A percentile compares a stretch with the other conserved stretches of the same genome.
Evolutionary conservation across 2,329 filamentous ascomycete species (phyloP).

Genomic region (Diplodia scrobiculata): DNA sequence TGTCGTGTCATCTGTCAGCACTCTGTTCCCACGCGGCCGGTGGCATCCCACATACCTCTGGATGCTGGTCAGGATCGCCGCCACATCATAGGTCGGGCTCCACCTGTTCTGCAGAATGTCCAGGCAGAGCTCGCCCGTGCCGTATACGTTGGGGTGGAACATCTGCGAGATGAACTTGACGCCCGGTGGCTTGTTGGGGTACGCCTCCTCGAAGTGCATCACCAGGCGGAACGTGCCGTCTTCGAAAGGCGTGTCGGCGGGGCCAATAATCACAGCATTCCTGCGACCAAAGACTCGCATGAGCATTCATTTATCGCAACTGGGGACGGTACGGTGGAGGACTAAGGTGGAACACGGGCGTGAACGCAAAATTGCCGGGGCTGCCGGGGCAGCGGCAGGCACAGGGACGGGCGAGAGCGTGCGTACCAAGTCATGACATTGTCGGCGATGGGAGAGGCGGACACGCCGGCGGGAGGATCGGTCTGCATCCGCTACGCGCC

Average conservation of each 20-base stretch:
- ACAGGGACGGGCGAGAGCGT: constrained; percentile 7
- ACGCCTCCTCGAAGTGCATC: constrained; percentile 99
- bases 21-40: not conserved
- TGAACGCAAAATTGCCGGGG: constrained; percentile 25
- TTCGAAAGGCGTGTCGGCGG: constrained; percentile 95
- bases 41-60: constrained; percentile 68
- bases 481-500: constrained; percentile 80
- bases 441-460: constrained; percentile 90
- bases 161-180: constrained; percentile 99
- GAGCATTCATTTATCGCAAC: constrained; percentile 32
- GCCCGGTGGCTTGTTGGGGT: constrained; percentile 95
- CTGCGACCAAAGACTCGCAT: constrained; percentile 52
- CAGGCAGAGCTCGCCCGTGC: constrained; percentile 90
- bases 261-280: constrained; percentile 98
- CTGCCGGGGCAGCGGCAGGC: constrained; percentile 6
- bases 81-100: constrained; percentile 98
- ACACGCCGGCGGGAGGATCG: constrained; percentile 93
- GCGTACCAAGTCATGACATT: constrained; percentile 95
- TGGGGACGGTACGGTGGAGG: constrained; percentile 12
- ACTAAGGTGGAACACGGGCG: not conserved
- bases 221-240: constrained; percentile 96
- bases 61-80: constrained; percentile 93
- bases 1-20: constrained; percentile 45
- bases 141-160: constrained; percentile 99
- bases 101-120: constrained; percentile 97